Base-by-base conservation (phyloP, 176 grass and related monocot species). In the Urochloa ruziziensis region DNA sequence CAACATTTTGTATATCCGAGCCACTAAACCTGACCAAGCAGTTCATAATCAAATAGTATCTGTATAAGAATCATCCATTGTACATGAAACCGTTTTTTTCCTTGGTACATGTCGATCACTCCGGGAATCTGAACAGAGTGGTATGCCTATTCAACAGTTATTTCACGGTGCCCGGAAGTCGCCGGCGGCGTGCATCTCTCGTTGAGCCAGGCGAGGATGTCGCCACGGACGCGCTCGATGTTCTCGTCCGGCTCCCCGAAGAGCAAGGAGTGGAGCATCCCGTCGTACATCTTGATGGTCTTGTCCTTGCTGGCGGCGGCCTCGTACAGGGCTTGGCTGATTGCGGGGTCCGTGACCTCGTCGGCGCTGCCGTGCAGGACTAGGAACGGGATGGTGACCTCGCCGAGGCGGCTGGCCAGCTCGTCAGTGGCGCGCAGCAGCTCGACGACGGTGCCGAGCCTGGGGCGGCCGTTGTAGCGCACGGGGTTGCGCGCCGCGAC, bases 261-360 rank as follows among this genome's bases (percentile, higher is more conserved):
- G 48, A 95, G 82, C 89, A 98, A 19, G 17, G 96, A 98, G 81
- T 98, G 96, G 67, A 98, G 75, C 96, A 98, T 98, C 77, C 96
- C 93, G 44, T 98, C 91, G 74, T 95, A 95, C 29, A 98, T 87
- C 85, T 82, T 94, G 85, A 98, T 95, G 67, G 87, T 90, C 81
- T 95, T 98, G 81, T 95, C 96, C 84, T 90, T 68, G 84, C 93
- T 98, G 56, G 66, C 70, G 13, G 96, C 91, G 70, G 91, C 77
- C 40, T 88, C 84, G 78, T 95, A 81, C 73, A 98, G 79, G 28
- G 93, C 91, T 2, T 52, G 89, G 86, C 93, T 98, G 65, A 95
- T 73, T 48, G 62, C 91, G 10, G 96, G 96, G 83, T 98, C 93
- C 17, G 91, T 94, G 25, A 98, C 89, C 89, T 92, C 93, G 84